phyloP scores from a whole-genome alignment of 1,284 basidiomycete genomes.

The Ganoderma lucidum region DNA sequence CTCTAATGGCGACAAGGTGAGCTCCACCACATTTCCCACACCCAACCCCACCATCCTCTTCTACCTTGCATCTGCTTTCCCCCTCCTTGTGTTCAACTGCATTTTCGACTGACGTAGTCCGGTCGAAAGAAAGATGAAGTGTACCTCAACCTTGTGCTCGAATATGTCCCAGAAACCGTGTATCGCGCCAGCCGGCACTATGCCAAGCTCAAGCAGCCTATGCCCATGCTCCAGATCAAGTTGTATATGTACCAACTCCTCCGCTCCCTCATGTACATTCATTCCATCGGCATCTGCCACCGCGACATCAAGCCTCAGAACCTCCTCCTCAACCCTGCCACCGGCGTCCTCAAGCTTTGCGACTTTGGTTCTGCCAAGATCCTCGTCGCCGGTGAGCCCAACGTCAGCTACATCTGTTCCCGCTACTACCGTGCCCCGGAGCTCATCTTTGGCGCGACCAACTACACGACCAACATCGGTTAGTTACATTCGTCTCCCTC shows the following conservation, averaged over 20 bases:
- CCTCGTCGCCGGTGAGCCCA: conserved; percentile 96
- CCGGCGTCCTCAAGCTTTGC: conserved; percentile 97
- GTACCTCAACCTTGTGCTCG: conserved; percentile 98
- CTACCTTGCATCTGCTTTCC: conserved; percentile 11
- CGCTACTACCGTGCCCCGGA: conserved; percentile 99
- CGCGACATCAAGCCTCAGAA: conserved; percentile 99
- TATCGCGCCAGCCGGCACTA: conserved; percentile 99
- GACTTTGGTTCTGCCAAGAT: conserved; percentile 99
- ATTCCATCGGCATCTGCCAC: conserved; percentile 97
- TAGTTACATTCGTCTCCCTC: conserved; percentile 42
- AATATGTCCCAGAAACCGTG: conserved; percentile 99
- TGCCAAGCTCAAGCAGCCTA: conserved; percentile 99
- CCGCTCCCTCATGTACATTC: conserved; percentile 97
- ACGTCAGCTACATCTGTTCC: conserved; percentile 99
- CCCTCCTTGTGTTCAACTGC: conserved; percentile 4
- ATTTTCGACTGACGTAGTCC: conserved; percentile 22
- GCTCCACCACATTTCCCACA: conserved; percentile 32
- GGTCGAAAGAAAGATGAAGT: conserved; percentile 94
- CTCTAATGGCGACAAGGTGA: conserved; percentile 98
- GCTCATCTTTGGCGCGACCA: conserved; percentile 99
- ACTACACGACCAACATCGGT: conserved; percentile 99
- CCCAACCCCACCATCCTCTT: conserved; percentile 7
- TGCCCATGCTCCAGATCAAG: conserved; percentile 99
- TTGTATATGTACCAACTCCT: conserved; percentile 98
- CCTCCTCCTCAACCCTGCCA: conserved; percentile 94